Conservation (phyloP, 177 flowering plant species). For the Vitis hybrid region DNA sequence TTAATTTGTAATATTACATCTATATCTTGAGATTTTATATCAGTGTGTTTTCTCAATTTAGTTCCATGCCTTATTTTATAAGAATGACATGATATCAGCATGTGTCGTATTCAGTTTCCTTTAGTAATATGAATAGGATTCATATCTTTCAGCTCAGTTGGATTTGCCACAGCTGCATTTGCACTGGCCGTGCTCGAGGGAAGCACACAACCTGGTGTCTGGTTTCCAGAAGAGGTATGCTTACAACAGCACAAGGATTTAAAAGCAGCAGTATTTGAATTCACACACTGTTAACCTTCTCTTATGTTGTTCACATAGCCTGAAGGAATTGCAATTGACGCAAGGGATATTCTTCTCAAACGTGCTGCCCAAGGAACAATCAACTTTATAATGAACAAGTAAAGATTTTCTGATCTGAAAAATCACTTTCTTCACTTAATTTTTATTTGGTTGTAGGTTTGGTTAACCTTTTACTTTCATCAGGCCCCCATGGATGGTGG, state of each 20-base stretch:
- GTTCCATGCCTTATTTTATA: too few relatives aligned
- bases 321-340: conserved; percentile 84
- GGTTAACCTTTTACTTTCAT: neutral
- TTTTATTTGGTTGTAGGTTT: neutral
- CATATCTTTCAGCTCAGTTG: conserved; percentile 68
- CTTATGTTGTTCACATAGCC: conserved; percentile 44
- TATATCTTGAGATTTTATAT: too few relatives aligned
- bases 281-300: neutral
- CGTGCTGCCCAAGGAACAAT: conserved; percentile 88
- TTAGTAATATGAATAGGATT: neutral
- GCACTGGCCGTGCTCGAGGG: conserved; percentile 90
- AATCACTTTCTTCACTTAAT: neutral
- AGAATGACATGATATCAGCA: too few relatives aligned
- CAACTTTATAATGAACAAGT: conserved; percentile 93
- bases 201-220: conserved; percentile 90
- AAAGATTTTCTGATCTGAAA: conserved; percentile 8
- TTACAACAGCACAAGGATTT: neutral
- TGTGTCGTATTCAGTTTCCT: too few relatives aligned
- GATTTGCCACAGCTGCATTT: conserved; percentile 80
- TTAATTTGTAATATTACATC: too few relatives aligned
- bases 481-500: conserved; percentile 96
- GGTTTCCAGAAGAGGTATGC: conserved; percentile 98
- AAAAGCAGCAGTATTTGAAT: neutral
- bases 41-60: too few relatives aligned
- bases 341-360: conserved; percentile 72